phyloP scores from a whole-genome alignment of 139 green algal species.

The Chlamydomonas incerta region DNA sequence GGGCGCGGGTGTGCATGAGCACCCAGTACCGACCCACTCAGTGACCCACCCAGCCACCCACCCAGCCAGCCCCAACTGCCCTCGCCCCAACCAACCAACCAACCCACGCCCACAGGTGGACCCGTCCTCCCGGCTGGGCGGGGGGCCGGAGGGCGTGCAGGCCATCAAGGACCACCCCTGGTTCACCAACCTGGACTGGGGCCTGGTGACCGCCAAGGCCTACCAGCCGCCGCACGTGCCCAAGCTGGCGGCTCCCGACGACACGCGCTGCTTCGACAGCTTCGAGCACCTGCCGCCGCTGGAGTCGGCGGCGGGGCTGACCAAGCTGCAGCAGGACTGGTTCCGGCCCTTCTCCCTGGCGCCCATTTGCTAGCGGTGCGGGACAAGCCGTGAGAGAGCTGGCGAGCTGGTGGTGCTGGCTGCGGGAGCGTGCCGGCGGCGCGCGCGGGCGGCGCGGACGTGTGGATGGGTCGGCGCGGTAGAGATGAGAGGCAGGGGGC shows the following conservation, averaged over 20 bases:
- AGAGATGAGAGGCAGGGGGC: too few species aligned
- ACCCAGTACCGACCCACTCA: too few species aligned
- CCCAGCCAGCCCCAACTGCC: background rate
- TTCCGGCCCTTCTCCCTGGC: constrained; percentile 54
- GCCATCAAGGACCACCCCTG: constrained; percentile 77
- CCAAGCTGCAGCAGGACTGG: constrained; percentile 62
- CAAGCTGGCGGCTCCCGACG: constrained; percentile 55
- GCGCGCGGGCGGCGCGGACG: too few species aligned
- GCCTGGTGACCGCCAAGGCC: constrained; percentile 14
- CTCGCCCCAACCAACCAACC: background rate
- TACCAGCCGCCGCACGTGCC: constrained; percentile 58
- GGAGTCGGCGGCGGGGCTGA: constrained; percentile 64
- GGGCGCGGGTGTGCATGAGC: too few species aligned
- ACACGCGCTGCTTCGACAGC: constrained; percentile 84
- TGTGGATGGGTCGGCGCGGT: too few species aligned
- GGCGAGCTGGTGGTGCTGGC: too few species aligned
- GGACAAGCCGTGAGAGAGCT: too few species aligned
- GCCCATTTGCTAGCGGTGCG: too few species aligned
- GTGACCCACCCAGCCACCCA: too few species aligned
- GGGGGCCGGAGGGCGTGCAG: constrained; percentile 4
- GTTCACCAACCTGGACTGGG: constrained; percentile 71
- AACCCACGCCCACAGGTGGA: constrained; percentile 5
- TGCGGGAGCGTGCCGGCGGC: too few species aligned
- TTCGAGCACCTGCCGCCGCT: constrained; percentile 68
- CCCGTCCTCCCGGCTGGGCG: constrained; percentile 17